Conservation (phyloP, 2,329 filamentous ascomycete species). For the Elsinoe ampelina region DNA sequence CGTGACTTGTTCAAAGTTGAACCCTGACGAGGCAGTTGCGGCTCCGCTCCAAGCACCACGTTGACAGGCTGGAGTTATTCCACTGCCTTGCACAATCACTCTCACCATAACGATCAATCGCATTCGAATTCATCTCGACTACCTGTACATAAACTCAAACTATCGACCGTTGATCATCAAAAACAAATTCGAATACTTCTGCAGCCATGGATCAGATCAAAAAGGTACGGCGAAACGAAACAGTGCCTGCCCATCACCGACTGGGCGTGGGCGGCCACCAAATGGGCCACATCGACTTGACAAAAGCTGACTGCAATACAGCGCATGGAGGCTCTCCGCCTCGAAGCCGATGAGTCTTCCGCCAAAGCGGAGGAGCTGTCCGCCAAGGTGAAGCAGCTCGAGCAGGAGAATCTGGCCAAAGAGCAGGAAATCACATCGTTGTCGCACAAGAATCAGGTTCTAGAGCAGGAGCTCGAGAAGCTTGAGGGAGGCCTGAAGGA, state of each 20-base stretch:
- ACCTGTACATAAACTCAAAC: not conserved
- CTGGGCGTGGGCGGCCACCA: slow-evolving; percentile 22
- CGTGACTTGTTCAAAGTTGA: not conserved
- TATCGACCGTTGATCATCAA: not conserved
- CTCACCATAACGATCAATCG: not conserved
- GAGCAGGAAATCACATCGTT: slow-evolving; percentile 97
- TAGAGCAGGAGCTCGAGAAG: slow-evolving; percentile 89
- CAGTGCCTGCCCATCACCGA: slow-evolving; percentile 20
- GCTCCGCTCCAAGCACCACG: slow-evolving; percentile 11
- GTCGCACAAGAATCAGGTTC: slow-evolving; percentile 85
- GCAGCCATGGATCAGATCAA: slow-evolving; percentile 36
- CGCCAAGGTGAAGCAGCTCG: slow-evolving; percentile 68
- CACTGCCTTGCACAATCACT: slow-evolving; percentile 1
- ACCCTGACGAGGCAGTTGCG: slow-evolving; percentile 8
- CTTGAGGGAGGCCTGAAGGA: slow-evolving; percentile 75
- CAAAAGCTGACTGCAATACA: slow-evolving; percentile 32
- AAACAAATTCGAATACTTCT: slow-evolving; percentile 5
- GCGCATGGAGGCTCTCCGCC: slow-evolving; percentile 92
- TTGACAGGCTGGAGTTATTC: slow-evolving; percentile 10
- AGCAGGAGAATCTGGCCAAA: slow-evolving; percentile 92
- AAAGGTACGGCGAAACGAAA: slow-evolving; percentile 28
- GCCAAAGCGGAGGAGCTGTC: slow-evolving; percentile 81
- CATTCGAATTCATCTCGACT: slow-evolving; percentile 2
- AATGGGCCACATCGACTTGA: not conserved
- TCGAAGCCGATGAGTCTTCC: slow-evolving; percentile 81